These are phyloP conservation scores for Fraxinus velutina DNA, from an alignment of 305 asterid species.

Conservation along the genomic window DNA sequence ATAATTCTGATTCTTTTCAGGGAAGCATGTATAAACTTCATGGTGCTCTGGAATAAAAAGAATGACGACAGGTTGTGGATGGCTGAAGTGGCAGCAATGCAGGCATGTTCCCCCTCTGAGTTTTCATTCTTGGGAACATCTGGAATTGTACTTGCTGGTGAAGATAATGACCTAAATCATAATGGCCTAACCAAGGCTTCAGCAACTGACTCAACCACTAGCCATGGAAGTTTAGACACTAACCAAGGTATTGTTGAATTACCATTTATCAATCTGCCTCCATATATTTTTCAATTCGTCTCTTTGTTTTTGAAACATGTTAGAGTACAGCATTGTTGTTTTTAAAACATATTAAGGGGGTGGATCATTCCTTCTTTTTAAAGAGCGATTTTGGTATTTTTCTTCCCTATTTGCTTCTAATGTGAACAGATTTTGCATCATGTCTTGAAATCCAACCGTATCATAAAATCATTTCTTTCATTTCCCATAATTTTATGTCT, in stretches of 20 bases:
- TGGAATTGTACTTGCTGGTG: conserved; percentile 46
- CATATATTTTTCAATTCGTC: not conserved
- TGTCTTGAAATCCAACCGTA: not conserved
- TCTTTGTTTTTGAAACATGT: not conserved
- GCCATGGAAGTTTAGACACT: conserved; percentile 48
- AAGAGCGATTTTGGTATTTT: not conserved
- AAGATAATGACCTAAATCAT: conserved; percentile 37
- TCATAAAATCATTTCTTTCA: not conserved
- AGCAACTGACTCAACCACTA: conserved; percentile 37
- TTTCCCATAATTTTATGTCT: not conserved
- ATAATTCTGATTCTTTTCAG: conserved; percentile 27
- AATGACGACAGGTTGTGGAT: conserved; percentile 65
- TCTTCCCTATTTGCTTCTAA: not conserved
- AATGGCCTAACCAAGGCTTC: conserved; percentile 35
- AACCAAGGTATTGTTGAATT: conserved; percentile 40
- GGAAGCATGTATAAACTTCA: conserved; percentile 66
- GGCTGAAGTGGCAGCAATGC: conserved; percentile 87
- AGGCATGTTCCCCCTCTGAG: conserved; percentile 42
- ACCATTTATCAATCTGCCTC: not conserved
- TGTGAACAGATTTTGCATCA: not conserved
- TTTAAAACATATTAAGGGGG: not conserved
- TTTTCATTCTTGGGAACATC: conserved; percentile 53
- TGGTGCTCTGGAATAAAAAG: conserved; percentile 67
- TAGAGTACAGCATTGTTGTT: not conserved
- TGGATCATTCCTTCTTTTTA: not conserved